These are phyloP conservation scores for Geranomyces michiganensis DNA, from an alignment of 192 early-diverging fungal species.

Conservation along the genomic window DNA sequence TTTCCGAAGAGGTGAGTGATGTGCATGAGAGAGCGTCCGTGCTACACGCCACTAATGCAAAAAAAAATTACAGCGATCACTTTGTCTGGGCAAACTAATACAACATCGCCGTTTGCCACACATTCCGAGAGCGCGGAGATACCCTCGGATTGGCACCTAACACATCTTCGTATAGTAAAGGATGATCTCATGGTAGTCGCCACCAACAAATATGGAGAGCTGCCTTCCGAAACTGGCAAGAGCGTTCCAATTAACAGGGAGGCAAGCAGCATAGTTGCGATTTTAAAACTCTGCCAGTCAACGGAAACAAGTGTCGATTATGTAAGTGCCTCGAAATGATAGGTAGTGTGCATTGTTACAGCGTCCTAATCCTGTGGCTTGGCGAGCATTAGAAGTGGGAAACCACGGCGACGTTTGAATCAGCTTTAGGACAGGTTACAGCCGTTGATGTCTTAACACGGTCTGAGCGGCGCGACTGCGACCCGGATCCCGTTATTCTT, in stretches of 20 bases:
- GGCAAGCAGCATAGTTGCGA: not conserved
- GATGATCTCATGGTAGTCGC: not conserved
- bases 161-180: not conserved
- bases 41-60: too few species aligned
- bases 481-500: slow-evolving; percentile 5
- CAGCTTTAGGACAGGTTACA: not conserved
- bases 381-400: not conserved
- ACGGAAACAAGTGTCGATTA: too few species aligned
- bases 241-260: too few species aligned
- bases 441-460: not conserved
- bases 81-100: too few species aligned
- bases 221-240: not conserved
- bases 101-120: too few species aligned
- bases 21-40: too few species aligned
- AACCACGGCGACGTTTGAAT: not conserved
- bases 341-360: not conserved
- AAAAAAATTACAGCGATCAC: too few species aligned
- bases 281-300: not conserved
- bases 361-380: not conserved
- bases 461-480: not conserved
- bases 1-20: not conserved
- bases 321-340: too few species aligned
- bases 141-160: not conserved
- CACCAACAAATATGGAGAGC: not conserved
- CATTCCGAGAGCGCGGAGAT: not conserved